Conservation (phyloP, 164 flowering plant species). For the Paratinospora sagittata region DNA sequence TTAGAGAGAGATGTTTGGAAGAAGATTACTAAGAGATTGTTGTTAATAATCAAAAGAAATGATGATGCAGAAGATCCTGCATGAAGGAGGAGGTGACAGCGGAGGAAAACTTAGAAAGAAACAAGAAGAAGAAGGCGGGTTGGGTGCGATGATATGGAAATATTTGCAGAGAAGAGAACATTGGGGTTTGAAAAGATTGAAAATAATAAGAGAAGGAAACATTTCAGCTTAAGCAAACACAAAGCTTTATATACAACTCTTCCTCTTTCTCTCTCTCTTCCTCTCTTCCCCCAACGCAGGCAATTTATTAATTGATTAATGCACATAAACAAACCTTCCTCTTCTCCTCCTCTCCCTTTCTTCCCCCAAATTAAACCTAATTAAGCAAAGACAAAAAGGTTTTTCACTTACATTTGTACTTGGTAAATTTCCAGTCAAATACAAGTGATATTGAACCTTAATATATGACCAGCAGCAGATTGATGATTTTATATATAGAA, state of each 20-base stretch:
- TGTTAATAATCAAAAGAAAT: conserved; percentile 3
- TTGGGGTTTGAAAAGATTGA: conserved; percentile 26
- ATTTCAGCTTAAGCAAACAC: conserved; percentile 34
- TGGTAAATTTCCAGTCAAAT: neutral
- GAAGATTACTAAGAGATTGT: too few species aligned
- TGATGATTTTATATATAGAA: too few species aligned
- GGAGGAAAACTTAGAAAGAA: neutral
- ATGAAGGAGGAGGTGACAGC: conserved; percentile 22
- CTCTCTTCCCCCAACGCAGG: neutral
- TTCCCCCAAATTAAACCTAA: neutral
- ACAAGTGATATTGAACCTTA: too few species aligned
- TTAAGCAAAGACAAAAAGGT: neutral
- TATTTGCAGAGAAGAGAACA: conserved; percentile 17
- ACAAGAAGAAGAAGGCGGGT: conserved; percentile 13
- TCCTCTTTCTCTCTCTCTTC: conserved; percentile 27
- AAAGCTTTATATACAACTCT: conserved; percentile 25
- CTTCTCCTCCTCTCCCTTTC: neutral
- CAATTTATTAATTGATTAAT: neutral
- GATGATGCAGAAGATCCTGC: conserved; percentile 26
- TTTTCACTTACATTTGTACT: neutral
- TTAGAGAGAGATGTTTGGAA: neutral
- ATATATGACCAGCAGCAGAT: too few species aligned
- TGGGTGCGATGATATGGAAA: conserved; percentile 10
- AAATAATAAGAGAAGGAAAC: conserved; percentile 23
- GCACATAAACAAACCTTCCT: neutral